Conservation (phyloP, 1,284 basidiomycete species). For the Pascua guehoae region DNA sequence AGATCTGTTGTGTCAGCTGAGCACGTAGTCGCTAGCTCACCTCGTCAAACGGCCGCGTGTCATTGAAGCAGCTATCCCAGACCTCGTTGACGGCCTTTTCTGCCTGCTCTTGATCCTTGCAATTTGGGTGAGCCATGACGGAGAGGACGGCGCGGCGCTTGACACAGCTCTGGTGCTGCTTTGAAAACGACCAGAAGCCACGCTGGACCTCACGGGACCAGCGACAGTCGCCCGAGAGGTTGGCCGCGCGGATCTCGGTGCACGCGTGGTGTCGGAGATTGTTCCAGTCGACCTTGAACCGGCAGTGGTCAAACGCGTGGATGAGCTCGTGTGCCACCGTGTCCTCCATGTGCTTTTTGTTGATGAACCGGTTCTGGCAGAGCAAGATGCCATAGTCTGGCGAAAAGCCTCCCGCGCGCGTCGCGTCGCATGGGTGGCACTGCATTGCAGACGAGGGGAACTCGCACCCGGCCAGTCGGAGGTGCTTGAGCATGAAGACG, state of each 20-base stretch:
- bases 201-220: slow-evolving; percentile 71
- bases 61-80: slow-evolving; percentile 91
- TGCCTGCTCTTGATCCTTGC: slow-evolving; percentile 69
- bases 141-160: slow-evolving; percentile 80
- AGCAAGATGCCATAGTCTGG: slow-evolving; percentile 73
- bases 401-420: slow-evolving; percentile 75
- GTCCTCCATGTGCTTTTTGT: slow-evolving; percentile 83
- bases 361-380: slow-evolving; percentile 77
- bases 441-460: slow-evolving; percentile 65
- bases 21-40: slow-evolving; percentile 48
- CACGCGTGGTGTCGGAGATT: slow-evolving; percentile 92
- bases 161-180: slow-evolving; percentile 92
- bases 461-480: slow-evolving; percentile 64
- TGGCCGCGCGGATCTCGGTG: slow-evolving; percentile 94
- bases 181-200: slow-evolving; percentile 75
- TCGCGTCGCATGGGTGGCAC: slow-evolving; percentile 73
- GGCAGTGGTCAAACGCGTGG: slow-evolving; percentile 94
- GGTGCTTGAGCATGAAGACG: slow-evolving; percentile 83
- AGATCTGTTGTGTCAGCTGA: slow-evolving; percentile 10
- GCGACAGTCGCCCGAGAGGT: slow-evolving; percentile 85
- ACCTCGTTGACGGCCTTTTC: slow-evolving; percentile 91
- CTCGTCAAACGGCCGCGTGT: slow-evolving; percentile 96
- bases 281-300: slow-evolving; percentile 87
- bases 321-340: slow-evolving; percentile 90
- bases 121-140: slow-evolving; percentile 75